phyloP scores from a whole-genome alignment of 371 early-diverging fungal genomes.

The Entomophthora muscae region DNA sequence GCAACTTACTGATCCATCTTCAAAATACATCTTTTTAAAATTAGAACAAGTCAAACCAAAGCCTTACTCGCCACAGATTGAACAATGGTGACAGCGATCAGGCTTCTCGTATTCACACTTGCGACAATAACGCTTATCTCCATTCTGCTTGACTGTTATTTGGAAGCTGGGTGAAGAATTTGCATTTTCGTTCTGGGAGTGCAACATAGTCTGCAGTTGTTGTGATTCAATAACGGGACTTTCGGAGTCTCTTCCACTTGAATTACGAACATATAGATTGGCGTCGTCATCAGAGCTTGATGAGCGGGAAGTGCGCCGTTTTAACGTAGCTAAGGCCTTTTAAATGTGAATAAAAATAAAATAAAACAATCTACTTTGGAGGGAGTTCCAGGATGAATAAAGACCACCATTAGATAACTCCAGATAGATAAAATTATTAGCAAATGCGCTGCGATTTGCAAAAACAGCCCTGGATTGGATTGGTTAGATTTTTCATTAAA shows the following conservation, averaged over 20 bases:
- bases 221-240: slow-evolving; percentile 9
- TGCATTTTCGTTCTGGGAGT: not conserved
- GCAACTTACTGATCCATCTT: slow-evolving; percentile 52
- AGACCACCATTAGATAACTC: slow-evolving; percentile 20
- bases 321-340: not conserved
- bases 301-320: not conserved
- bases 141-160: slow-evolving; percentile 33
- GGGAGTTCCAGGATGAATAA: slow-evolving; percentile 23
- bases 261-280: not conserved
- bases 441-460: slow-evolving; percentile 11
- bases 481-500: not conserved
- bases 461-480: not conserved
- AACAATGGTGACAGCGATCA: slow-evolving; percentile 47
- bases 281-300: not conserved
- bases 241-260: not conserved
- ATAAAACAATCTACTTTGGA: slow-evolving; percentile 11
- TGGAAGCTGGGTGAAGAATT: not conserved
- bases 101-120: slow-evolving; percentile 42
- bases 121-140: slow-evolving; percentile 29
- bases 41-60: slow-evolving; percentile 1
- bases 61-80: slow-evolving; percentile 28
- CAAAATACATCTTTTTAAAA: slow-evolving; percentile 24
- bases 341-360: not conserved
- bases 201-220: slow-evolving; percentile 2
- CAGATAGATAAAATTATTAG: slow-evolving; percentile 20